These are phyloP conservation scores for Colletotrichum eleusines DNA, from an alignment of 2,329 filamentous ascomycete genomes.

Conservation along the genomic window DNA sequence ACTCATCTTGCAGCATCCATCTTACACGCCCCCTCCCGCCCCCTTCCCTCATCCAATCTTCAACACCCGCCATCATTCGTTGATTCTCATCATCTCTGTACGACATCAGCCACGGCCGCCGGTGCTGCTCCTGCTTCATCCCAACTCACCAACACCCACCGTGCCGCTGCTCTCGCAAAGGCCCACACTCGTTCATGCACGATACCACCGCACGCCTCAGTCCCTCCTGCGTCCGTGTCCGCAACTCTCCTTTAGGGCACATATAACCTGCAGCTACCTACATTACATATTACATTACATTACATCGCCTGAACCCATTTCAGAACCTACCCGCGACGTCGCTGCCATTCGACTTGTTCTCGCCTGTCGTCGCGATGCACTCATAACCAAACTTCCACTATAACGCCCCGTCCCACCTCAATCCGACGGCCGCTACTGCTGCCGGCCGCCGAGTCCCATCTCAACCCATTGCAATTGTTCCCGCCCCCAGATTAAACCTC, in stretches of 20 bases:
- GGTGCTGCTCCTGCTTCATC: slow-evolving; percentile 6
- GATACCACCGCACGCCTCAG: slow-evolving; percentile 44
- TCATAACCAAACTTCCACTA: slow-evolving; percentile 27
- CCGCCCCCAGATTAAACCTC: slow-evolving; percentile 1
- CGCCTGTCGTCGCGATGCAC: slow-evolving; percentile 25
- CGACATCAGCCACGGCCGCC: slow-evolving; percentile 21
- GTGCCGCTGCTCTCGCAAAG: slow-evolving; percentile 27
- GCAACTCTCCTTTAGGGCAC: slow-evolving; percentile 50
- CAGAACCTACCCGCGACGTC: slow-evolving; percentile 16
- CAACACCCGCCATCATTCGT: slow-evolving; percentile 33
- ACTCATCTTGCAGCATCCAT: slow-evolving; percentile 43
- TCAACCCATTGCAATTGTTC: background rate
- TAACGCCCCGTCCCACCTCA: slow-evolving; percentile 24
- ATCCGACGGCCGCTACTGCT: slow-evolving; percentile 18
- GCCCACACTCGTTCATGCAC: slow-evolving; percentile 52
- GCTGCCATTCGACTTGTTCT: slow-evolving; percentile 19
- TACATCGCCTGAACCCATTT: slow-evolving; percentile 34
- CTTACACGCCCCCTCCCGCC: background rate
- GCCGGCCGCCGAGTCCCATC: slow-evolving; percentile 10
- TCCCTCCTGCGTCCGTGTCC: slow-evolving; percentile 42
- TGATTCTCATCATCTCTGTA: slow-evolving; percentile 20
- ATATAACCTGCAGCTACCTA: slow-evolving; percentile 44
- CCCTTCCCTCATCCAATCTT: slow-evolving; percentile 17
- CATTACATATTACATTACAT: slow-evolving; percentile 40
- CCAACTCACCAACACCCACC: slow-evolving; percentile 21